These are phyloP conservation scores for Aureobasidium leucospermi DNA, from an alignment of 2,329 filamentous ascomycete species.

Conservation along the genomic window DNA sequence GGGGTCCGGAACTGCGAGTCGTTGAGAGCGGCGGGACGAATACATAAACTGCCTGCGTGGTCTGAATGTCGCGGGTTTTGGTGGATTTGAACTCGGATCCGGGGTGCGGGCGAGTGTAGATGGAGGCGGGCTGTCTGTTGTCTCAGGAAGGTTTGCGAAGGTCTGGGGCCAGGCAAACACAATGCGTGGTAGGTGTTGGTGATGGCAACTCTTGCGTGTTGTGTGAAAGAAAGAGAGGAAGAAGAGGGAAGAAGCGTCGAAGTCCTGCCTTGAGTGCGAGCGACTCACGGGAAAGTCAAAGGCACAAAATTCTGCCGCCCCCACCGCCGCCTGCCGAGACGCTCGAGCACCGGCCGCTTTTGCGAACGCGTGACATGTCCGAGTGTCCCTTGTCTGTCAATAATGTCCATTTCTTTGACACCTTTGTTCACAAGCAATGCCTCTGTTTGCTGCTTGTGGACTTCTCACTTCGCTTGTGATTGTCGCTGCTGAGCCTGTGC, in stretches of 20 bases:
- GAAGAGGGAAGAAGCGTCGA: not conserved
- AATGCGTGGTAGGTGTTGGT: not conserved
- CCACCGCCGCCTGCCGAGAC: not conserved
- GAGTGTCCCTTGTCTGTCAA: not conserved
- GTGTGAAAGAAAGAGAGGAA: not conserved
- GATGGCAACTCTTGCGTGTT: not conserved
- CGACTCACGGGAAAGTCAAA: not conserved
- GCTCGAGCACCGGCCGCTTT: not conserved
- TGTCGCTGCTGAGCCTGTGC: not conserved
- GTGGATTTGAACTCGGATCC: conserved; percentile 9
- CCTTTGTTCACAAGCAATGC: not conserved
- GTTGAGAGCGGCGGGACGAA: conserved; percentile 93
- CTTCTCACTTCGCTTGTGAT: too few species aligned
- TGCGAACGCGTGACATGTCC: not conserved
- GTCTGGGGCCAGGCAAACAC: conserved; percentile 10
- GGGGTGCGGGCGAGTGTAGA: conserved; percentile 1
- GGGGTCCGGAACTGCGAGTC: conserved; percentile 89
- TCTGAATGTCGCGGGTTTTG: conserved; percentile 11
- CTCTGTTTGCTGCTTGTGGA: too few species aligned
- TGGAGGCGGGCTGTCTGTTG: not conserved
- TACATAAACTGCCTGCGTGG: conserved; percentile 70
- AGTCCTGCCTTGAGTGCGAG: not conserved
- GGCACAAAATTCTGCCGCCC: not conserved
- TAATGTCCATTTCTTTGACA: not conserved
- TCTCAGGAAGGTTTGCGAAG: conserved; percentile 7